Base-by-base conservation (phyloP, 768 basidiomycete species). In the Pleurotus pulmonarius region DNA sequence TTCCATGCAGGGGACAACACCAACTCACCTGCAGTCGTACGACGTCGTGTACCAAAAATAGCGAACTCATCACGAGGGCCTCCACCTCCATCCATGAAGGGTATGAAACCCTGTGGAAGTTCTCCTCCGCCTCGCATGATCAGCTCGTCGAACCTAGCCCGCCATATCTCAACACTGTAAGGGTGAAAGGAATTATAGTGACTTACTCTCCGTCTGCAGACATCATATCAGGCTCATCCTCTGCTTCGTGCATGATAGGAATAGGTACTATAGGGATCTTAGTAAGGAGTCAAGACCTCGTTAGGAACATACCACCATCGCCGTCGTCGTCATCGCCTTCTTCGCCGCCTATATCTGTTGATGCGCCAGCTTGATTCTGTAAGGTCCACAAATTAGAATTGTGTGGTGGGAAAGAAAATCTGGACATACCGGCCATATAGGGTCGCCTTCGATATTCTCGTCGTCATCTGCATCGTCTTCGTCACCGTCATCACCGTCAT, bases 191-290 rank as follows among this genome's bases (percentile, higher is more conserved):
- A 18, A 46, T 3, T 26, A 34, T 18, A 12, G 54, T 22, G 16
- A 49, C 77, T 49, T 73, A 86, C 75, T 86, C 87, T 60, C 86
- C 83, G 51, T 85, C 87, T 60, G 86, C 85, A 9, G 86, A 88
- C 44, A 72, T 74, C 67, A 81, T 71, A 58, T 86, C 87, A 3
- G 77, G 83, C 56, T 82, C 81, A 47, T 79, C 81, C 26, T 82
- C 85, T 59, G 83, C 83, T 43, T 82, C 83, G 47, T 83, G 83
- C 41, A 85, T 80, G 47, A 85, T 78, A 63, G 83, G 82, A 45
- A 87, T 82, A 4, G 75, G 76, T 24, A 75, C 76, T 77, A 56
- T 9, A 18, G 37, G 34, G 22, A 26, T 6, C 13, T 41, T 15
- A 37, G 25, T 11, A 61, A 47, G 67, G 62, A 56, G 53, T 3